Percentiles rank a stretch among this genome's conserved stretches.
phyloP scores from a whole-genome alignment of 495 filamentous ascomycete genomes.

The Penicilliopsis zonata region DNA sequence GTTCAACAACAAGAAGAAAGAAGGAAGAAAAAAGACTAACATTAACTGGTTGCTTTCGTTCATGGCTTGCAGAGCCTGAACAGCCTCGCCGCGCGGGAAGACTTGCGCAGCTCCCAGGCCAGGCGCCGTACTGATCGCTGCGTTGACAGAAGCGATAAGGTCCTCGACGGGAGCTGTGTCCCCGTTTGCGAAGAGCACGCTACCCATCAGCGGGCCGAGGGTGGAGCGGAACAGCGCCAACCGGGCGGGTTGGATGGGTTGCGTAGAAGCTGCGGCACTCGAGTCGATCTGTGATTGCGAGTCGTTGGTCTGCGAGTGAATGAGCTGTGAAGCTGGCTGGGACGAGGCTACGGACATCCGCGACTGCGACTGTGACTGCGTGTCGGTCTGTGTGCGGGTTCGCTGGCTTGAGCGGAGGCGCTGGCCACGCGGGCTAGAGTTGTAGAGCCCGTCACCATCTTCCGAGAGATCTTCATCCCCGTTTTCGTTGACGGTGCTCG shows the following conservation, averaged over 20 bases:
- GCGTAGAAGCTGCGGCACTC: conserved; percentile 12
- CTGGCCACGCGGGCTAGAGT: conserved; percentile 39
- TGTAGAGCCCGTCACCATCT: conserved; percentile 47
- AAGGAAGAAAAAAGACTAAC: conserved; percentile 44
- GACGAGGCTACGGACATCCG: conserved; percentile 59
- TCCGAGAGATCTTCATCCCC: conserved; percentile 29
- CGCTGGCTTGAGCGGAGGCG: conserved; percentile 31
- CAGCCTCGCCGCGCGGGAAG: conserved; percentile 63
- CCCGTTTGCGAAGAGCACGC: conserved; percentile 58
- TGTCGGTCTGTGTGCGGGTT: conserved; percentile 22
- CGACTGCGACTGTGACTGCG: conserved; percentile 30
- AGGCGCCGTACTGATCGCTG: conserved; percentile 34
- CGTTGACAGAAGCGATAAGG: conserved; percentile 72
- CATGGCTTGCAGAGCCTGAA: conserved; percentile 66
- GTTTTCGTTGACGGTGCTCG: conserved; percentile 18
- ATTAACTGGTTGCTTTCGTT: conserved; percentile 81
- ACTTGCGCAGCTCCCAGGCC: conserved; percentile 27
- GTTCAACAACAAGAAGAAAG: too few species aligned
- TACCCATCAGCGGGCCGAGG: conserved; percentile 70
- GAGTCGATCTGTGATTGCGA: conserved; percentile 31
- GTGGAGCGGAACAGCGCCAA: conserved; percentile 63
- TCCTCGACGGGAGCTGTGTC: conserved; percentile 66
- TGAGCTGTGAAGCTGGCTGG: conserved; percentile 51
- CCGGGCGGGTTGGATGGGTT: conserved; percentile 48
- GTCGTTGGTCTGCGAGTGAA: conserved; percentile 43